A percentile compares a stretch with the other conserved stretches of the same genome.
Evolutionary conservation across 345 rosid genomes (phyloP).

Genomic region (Odontarrhena argentea): DNA sequence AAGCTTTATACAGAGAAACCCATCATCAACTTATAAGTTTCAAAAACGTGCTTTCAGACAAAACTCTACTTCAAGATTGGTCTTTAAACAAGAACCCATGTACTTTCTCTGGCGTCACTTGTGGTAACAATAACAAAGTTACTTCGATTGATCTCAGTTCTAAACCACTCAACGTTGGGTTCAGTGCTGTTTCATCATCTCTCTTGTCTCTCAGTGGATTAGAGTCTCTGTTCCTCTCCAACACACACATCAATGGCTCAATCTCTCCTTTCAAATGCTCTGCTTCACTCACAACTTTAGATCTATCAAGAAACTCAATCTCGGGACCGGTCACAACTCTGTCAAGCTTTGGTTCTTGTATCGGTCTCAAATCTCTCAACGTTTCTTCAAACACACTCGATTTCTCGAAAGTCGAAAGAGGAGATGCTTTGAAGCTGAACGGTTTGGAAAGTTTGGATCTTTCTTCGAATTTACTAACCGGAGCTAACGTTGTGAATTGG

Average conservation of each 20-base stretch:
- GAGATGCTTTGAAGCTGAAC: constrained; percentile 52
- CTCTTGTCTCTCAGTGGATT: constrained; percentile 57
- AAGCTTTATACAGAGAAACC: constrained; percentile 47
- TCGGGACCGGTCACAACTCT: constrained; percentile 62
- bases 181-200: constrained; percentile 55
- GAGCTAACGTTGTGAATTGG: constrained; percentile 56
- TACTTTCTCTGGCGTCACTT: constrained; percentile 62
- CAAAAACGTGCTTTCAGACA: constrained; percentile 55
- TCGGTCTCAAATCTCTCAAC: constrained; percentile 55
- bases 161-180: constrained; percentile 52
- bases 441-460: constrained; percentile 72
- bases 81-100: constrained; percentile 63
- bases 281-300: constrained; percentile 56
- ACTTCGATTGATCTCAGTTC: constrained; percentile 60
- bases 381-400: constrained; percentile 65
- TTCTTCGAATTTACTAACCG: constrained; percentile 62
- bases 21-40: constrained; percentile 66
- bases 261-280: constrained; percentile 72
- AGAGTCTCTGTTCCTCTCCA: constrained; percentile 55
- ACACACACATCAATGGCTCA: constrained; percentile 61
- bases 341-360: constrained; percentile 56
- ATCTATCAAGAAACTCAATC: constrained; percentile 70
- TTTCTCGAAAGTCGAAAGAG: constrained; percentile 48
- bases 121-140: constrained; percentile 59
- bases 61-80: constrained; percentile 61